phyloP scores from a whole-genome alignment of 805 yeast genomes.

The Metschnikowia sp. region DNA sequence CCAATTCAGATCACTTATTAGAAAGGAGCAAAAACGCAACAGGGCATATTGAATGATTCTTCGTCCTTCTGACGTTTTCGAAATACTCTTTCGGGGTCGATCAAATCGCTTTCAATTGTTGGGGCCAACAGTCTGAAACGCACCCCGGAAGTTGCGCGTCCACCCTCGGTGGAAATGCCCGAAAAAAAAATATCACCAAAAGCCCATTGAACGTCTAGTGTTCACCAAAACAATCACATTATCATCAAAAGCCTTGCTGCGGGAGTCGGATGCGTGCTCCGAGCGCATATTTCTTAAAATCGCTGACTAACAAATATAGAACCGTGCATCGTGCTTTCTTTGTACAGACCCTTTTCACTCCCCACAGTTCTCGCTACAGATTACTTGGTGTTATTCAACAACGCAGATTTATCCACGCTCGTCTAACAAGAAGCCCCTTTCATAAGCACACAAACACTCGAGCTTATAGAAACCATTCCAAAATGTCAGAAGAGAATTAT shows the following conservation, averaged over 20 bases:
- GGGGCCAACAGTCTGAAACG: conserved; percentile 1
- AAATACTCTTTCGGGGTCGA: no score
- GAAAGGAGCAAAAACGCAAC: no score
- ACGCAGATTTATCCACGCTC: not conserved
- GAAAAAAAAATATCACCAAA: not conserved
- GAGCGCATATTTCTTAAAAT: conserved; percentile 1
- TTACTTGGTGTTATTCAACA: conserved; percentile 1
- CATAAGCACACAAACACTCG: no score
- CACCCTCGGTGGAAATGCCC: conserved; percentile 4
- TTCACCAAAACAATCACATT: not conserved
- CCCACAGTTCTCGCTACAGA: conserved; percentile 7
- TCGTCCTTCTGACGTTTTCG: no score
- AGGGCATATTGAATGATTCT: no score
- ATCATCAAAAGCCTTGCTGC: not conserved
- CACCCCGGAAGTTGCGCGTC: conserved; percentile 11
- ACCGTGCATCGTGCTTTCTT: conserved; percentile 9
- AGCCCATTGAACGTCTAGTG: not conserved
- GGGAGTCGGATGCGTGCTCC: conserved; percentile 9
- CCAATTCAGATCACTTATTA: no score
- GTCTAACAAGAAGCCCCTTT: no score
- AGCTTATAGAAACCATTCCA: conserved; percentile 4
- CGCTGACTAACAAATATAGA: conserved; percentile 8
- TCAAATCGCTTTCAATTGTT: not conserved
- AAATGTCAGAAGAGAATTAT: conserved; percentile 18
- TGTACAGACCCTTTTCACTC: conserved; percentile 4